These are phyloP conservation scores for Fusarium decemcellulare DNA, from an alignment of 2,329 filamentous ascomycete genomes.

Conservation along the genomic window DNA sequence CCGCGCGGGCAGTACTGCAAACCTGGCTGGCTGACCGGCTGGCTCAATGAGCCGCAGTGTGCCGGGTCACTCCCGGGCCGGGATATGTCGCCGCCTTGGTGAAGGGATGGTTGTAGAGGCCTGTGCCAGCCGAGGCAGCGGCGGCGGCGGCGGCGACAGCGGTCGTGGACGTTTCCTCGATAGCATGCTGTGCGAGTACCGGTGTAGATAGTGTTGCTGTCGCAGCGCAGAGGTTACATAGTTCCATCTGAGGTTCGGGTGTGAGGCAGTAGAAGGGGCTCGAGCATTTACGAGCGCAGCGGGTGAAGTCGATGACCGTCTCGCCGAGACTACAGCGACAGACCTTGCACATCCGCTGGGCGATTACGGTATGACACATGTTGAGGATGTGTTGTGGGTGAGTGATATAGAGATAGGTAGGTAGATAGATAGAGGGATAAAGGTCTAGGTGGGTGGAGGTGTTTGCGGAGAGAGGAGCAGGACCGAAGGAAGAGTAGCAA, in stretches of 20 bases:
- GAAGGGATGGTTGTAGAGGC: slow-evolving; percentile 38
- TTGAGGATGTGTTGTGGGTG: slow-evolving; percentile 14
- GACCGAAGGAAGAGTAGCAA: background rate
- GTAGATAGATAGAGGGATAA: background rate
- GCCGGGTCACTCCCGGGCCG: slow-evolving; percentile 23
- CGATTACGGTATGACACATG: slow-evolving; percentile 50
- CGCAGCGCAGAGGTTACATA: slow-evolving; percentile 44
- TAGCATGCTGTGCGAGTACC: slow-evolving; percentile 44
- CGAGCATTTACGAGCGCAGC: slow-evolving; percentile 48
- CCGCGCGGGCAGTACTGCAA: background rate
- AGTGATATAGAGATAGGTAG: slow-evolving; percentile 7
- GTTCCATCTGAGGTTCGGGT: slow-evolving; percentile 45
- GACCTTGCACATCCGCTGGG: slow-evolving; percentile 48
- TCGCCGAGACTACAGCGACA: slow-evolving; percentile 47
- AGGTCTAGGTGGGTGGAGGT: too few relatives aligned
- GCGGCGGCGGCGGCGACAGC: slow-evolving; percentile 22
- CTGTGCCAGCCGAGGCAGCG: slow-evolving; percentile 23
- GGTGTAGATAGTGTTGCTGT: slow-evolving; percentile 42
- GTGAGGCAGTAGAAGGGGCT: slow-evolving; percentile 50
- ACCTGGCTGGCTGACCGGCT: too few relatives aligned
- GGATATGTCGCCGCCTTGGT: slow-evolving; percentile 33
- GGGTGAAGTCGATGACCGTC: slow-evolving; percentile 48
- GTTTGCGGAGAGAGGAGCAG: background rate
- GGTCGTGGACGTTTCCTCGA: slow-evolving; percentile 25
- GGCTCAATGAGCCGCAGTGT: slow-evolving; percentile 29